Base-by-base conservation (phyloP, 345 rosid species). In the Eutrema heterophyllum region DNA sequence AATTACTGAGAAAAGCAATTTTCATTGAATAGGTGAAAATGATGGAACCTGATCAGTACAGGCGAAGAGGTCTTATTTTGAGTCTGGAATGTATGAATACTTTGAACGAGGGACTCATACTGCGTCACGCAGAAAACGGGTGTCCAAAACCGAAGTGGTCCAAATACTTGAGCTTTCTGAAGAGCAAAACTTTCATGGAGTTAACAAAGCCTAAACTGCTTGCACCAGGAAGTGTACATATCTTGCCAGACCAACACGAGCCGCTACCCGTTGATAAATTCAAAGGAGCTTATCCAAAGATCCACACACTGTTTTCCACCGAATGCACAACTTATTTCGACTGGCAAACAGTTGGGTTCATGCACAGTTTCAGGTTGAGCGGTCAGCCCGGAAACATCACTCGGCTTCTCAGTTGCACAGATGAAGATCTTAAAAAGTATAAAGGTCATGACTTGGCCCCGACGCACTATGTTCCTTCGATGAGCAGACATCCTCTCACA, bases 331-430 rank as follows among this genome's bases (percentile, higher is more conserved):
- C 86, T 63, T 92, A 95, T 81, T 95, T 95, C 70, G 99, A 95
- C 79, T 95, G 99, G 98, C 99, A 95, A 79, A 95, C 99, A 36
- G 98, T 95, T 29, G 99, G 98, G 54, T 84, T 95, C 63, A 70
- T 95, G 78, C 99, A 95, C 82, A 92, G 99, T 83, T 92, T 95
- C 85, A 84, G 74, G 73, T 78, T 73, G 60, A 95, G 97, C 71
- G 96, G 97, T 57, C 98, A 95, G 81, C 97, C 99, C 18, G 99
- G 98, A 81, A 90, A 86, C 69, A 77, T 95, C 35, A 95, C 99
- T 7, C 80, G 97, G 70, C 99, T 95, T 78, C 99, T 95, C 76
- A 95, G 99, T 76, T 95, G 98, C 78, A 87, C 91, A 26, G 97
- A 95, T 52, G 88, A 92, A 84, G 91, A 90, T 68, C 82, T 84